Base-by-base conservation (phyloP, 768 basidiomycete species). In the Rhodocollybia butyracea region DNA sequence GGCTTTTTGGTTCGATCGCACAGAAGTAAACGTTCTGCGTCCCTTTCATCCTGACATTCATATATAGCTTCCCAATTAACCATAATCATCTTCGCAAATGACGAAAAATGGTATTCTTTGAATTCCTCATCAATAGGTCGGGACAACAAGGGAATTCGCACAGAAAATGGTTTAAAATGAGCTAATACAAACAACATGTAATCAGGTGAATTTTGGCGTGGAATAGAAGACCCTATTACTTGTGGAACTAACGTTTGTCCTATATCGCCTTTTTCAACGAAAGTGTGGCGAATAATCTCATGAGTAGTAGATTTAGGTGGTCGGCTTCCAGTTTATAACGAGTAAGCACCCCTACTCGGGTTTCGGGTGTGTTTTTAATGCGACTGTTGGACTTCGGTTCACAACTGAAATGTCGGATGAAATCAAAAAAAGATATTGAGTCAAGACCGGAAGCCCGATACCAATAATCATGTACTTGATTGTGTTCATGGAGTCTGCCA, bases 21-120 rank as follows among this genome's bases (percentile, higher is more conserved):
- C n/a, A n/a, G n/a, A n/a, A n/a, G 24, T 0, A 68, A 41, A 17
- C 61, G 29, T 21, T 71, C 70, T 10, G 69, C 68, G 57, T 72
- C 70, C 17, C 64, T 34, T 47, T 64, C 61, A 64, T 73, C 71
- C 40, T 68, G 61, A 56, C 71, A 71, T 51, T 71, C 70, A 61
- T 71, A 51, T 0, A 70, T 59, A 12, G 64, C 68, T 36, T 70
- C 63, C 70, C 71, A 70, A 40, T 71, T 71, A 7, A 57, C 47
- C 54, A 70, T 64, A 12, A 72, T 56, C 6, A 7, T 21, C 26
- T 30, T 12, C 26, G 29, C 7, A 40, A 40, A 40, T 40, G 6
- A 19, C 21, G 39, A 40, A 40, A 40, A 29, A 27, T 46, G 6
- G 27, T 15, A 46, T 46, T 17, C 29, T 27, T 26, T 30, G 7